Percentiles rank a stretch among this genome's conserved stretches.
Evolutionary conservation across 2,329 filamentous ascomycete genomes (phyloP).

Genomic region (Penicillium concentricum): DNA sequence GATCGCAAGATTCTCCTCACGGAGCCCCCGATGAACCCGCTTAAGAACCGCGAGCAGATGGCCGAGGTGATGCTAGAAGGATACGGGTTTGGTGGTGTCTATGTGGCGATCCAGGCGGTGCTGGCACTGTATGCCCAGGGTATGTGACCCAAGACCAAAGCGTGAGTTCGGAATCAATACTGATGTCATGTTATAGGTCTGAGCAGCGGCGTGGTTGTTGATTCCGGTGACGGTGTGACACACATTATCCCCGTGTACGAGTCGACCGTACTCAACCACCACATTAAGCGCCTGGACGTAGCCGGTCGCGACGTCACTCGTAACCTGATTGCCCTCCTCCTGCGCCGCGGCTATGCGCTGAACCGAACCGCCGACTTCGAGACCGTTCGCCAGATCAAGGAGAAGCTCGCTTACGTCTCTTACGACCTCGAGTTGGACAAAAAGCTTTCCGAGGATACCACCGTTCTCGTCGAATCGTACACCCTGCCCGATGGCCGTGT

Average conservation of each 20-base stretch:
- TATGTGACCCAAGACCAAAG: slow-evolving; percentile 39
- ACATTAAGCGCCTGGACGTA: slow-evolving; percentile 90
- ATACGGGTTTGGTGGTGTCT: slow-evolving; percentile 93
- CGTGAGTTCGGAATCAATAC: neutral
- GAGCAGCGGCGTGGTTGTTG: slow-evolving; percentile 93
- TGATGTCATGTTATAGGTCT: slow-evolving; percentile 56
- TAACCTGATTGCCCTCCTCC: slow-evolving; percentile 91
- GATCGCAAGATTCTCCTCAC: slow-evolving; percentile 97
- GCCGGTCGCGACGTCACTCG: slow-evolving; percentile 97
- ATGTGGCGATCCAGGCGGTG: slow-evolving; percentile 96
- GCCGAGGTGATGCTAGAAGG: slow-evolving; percentile 98
- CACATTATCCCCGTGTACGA: slow-evolving; percentile 99
- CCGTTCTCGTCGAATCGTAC: slow-evolving; percentile 94
- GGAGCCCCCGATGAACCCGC: slow-evolving; percentile 95
- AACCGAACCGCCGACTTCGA: slow-evolving; percentile 99
- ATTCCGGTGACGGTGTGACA: slow-evolving; percentile 96
- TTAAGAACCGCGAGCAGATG: slow-evolving; percentile 97
- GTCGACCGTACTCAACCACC: slow-evolving; percentile 94
- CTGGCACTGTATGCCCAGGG: slow-evolving; percentile 95
- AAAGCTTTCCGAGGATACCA: slow-evolving; percentile 93
- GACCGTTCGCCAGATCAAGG: slow-evolving; percentile 98
- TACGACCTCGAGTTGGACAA: slow-evolving; percentile 98
- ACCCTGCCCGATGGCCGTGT: slow-evolving; percentile 94
- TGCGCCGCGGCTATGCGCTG: slow-evolving; percentile 90
- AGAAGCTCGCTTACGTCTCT: slow-evolving; percentile 99